A percentile compares a stretch with the other conserved stretches of the same genome.
phyloP scores from a whole-genome alignment of 106 monocot species.

The Dactylorhiza incarnata region DNA sequence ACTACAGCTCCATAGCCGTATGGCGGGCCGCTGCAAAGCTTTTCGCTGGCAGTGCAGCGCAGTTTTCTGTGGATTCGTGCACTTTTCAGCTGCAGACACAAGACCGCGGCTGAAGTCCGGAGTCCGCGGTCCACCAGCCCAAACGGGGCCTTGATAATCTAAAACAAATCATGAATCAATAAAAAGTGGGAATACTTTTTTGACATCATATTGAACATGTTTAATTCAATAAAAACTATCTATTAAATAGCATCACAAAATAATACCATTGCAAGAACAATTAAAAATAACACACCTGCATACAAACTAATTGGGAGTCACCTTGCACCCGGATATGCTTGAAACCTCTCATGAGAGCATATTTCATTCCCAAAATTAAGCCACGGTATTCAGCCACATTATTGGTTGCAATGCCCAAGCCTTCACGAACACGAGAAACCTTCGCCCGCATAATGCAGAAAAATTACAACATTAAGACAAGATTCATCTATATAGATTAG shows the following conservation, averaged over 20 bases:
- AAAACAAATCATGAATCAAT: neutral
- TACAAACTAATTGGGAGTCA: constrained; percentile 60
- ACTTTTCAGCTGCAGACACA: too few species aligned
- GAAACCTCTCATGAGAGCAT: constrained; percentile 55
- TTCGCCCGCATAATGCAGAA: constrained; percentile 18
- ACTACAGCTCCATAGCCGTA: too few species aligned
- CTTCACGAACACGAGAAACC: constrained; percentile 57
- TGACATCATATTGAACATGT: neutral
- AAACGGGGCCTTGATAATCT: neutral
- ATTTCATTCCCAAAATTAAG: constrained; percentile 60
- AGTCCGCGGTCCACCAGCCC: too few species aligned
- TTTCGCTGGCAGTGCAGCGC: too few species aligned
- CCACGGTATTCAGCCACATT: constrained; percentile 80
- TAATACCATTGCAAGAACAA: neutral
- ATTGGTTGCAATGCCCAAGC: constrained; percentile 52
- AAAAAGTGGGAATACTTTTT: neutral
- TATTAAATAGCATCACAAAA: neutral
- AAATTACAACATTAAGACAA: neutral
- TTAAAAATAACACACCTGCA: constrained; percentile 32
- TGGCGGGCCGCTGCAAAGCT: too few species aligned
- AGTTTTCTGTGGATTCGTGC: too few species aligned
- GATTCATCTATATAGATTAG: neutral
- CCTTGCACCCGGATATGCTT: constrained; percentile 53
- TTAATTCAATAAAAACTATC: neutral
- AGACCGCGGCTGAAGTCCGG: too few species aligned